Evolutionary conservation across 441 rosid genomes (phyloP).

Genomic region (Raphanus hybrid): DNA sequence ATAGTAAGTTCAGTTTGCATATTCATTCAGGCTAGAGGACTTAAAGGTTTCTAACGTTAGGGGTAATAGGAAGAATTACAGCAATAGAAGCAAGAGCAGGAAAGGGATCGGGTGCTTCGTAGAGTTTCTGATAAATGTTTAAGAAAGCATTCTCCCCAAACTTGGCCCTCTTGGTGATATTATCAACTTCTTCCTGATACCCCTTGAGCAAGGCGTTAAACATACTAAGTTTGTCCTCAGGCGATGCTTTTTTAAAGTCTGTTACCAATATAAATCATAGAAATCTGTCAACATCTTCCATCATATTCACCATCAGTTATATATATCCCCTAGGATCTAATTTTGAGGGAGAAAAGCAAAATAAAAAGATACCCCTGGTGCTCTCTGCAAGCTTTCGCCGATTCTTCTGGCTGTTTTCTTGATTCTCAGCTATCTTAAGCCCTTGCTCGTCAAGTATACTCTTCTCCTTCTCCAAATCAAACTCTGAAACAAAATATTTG

Average conservation of each 20-base stretch:
- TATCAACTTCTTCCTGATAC: slow-evolving; percentile 99
- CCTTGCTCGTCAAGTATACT: slow-evolving; percentile 94
- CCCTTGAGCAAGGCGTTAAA: slow-evolving; percentile 94
- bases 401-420: slow-evolving; percentile 95
- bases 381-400: slow-evolving; percentile 99
- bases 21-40: slow-evolving; percentile 7
- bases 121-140: slow-evolving; percentile 95
- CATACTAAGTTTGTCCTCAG: slow-evolving; percentile 80
- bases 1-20: slow-evolving; percentile 10
- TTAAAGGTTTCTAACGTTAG: not conserved
- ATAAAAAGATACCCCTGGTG: slow-evolving; percentile 77
- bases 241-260: slow-evolving; percentile 98
- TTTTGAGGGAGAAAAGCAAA: too few relatives aligned
- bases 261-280: slow-evolving; percentile 34
- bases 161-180: slow-evolving; percentile 98
- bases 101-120: slow-evolving; percentile 99
- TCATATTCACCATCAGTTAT: not conserved
- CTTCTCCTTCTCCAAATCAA: slow-evolving; percentile 96
- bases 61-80: slow-evolving; percentile 53
- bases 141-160: slow-evolving; percentile 98
- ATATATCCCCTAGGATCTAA: too few relatives aligned
- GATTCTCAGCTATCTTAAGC: slow-evolving; percentile 93
- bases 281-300: slow-evolving; percentile 25
- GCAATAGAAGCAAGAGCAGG: slow-evolving; percentile 93
- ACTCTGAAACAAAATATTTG: slow-evolving; percentile 54